Percentiles rank a stretch among this genome's conserved stretches.
phyloP scores from a whole-genome alignment of 805 yeast species.

The Kodamaea kaohsiungensis region DNA sequence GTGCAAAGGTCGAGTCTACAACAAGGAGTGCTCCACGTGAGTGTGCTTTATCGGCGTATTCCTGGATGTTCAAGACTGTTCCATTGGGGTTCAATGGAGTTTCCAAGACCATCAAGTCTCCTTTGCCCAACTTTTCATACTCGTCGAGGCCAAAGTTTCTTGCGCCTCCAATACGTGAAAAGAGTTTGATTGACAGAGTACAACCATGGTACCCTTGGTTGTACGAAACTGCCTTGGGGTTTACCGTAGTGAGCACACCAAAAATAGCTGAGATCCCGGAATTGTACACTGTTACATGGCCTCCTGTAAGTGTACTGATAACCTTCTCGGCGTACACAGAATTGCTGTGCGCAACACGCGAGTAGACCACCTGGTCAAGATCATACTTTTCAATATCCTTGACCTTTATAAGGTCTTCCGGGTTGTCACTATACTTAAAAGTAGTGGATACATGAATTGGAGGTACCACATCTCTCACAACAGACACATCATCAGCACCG shows the following conservation, averaged over 20 bases:
- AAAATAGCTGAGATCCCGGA: slow-evolving; percentile 82
- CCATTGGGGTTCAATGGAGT: slow-evolving; percentile 90
- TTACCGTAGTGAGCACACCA: slow-evolving; percentile 67
- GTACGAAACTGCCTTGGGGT: slow-evolving; percentile 74
- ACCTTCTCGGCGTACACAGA: slow-evolving; percentile 66
- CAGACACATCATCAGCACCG: slow-evolving; percentile 60
- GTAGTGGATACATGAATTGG: slow-evolving; percentile 86
- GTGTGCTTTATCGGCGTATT: slow-evolving; percentile 73
- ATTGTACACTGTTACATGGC: slow-evolving; percentile 66
- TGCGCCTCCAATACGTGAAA: slow-evolving; percentile 60
- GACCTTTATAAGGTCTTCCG: slow-evolving; percentile 52
- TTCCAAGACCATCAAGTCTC: slow-evolving; percentile 86
- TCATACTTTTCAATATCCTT: slow-evolving; percentile 17
- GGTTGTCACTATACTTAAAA: slow-evolving; percentile 63
- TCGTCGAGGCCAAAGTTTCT: slow-evolving; percentile 47
- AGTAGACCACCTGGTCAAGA: slow-evolving; percentile 43
- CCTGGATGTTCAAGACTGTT: slow-evolving; percentile 56
- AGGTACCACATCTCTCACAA: slow-evolving; percentile 69
- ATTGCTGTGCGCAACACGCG: slow-evolving; percentile 76
- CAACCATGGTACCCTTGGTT: slow-evolving; percentile 88
- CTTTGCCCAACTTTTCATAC: slow-evolving; percentile 47
- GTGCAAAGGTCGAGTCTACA: slow-evolving; percentile 90
- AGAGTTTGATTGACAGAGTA: slow-evolving; percentile 65
- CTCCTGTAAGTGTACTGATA: slow-evolving; percentile 58
- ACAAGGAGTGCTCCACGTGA: slow-evolving; percentile 68